Evolutionary conservation across 2,329 filamentous ascomycete species (phyloP), one percentile per base, ranked within the genome.

Genomic region (Trichophyton equinum): DNA sequence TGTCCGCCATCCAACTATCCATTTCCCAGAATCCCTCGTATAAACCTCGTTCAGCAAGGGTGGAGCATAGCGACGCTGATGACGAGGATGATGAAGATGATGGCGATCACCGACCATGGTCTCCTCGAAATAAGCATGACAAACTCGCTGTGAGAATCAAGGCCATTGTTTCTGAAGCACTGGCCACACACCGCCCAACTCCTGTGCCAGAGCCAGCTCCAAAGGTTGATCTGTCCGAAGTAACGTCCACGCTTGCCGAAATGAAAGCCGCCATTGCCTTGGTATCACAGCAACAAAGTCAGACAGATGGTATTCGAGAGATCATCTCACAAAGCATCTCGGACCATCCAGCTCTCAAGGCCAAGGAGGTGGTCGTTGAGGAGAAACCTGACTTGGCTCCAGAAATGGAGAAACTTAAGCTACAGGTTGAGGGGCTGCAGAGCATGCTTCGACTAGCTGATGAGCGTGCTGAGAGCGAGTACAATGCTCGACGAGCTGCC

Each of bases 31-130:
- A 58, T n/a, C 7, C 59, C 82, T 27, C 79, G 82, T 65, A 83
- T 85, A 66, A 89, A 85, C 33, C 71, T 30, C 74, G 83, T 46
- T 91, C 88, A 55, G 83, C 79, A n/a, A 87, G 90, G 33, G 76
- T 78, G 27, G 75, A 75, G 60, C 85, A 95, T 62, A 96, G 92
- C 70, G 94, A 97, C 74, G 92, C 94, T 9, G 92, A 97, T 71
- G 91, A 96, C 64, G 91, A 96, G 70, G 91, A 95, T 65, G 88
- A 82, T 44, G 75, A 78, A 47, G 77, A 76, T 42, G 68, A 86
- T 61, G 73, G 70, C 67, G 65, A 79, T 64, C 80, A 84, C 70
- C 85, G 89, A 58, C 87, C 88, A 4, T 80, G 85, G 66, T 96
- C 91, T 66, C 89, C 91, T 18, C 82, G 83, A 61, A 69, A 70